A percentile compares a stretch with the other conserved stretches of the same genome.
These are phyloP conservation scores for Pleurostoma richardsiae DNA, from an alignment of 2,329 filamentous ascomycete species.

Conservation along the genomic window DNA sequence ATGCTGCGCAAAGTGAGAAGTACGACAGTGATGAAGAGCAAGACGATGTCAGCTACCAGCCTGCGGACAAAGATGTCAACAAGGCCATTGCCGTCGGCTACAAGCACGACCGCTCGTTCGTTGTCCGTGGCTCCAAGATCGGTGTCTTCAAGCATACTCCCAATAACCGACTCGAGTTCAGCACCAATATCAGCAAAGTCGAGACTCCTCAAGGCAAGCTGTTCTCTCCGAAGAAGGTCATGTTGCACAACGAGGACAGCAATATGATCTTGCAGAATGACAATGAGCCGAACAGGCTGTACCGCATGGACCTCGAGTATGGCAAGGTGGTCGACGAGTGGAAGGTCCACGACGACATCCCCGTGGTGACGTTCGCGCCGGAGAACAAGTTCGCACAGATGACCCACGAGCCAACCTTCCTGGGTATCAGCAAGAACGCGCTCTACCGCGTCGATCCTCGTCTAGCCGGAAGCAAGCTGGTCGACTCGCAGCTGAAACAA, in stretches of 20 bases:
- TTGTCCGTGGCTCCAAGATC: constrained; percentile 95
- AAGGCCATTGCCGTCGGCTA: constrained; percentile 96
- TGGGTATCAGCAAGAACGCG: constrained; percentile 88
- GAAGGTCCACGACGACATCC: constrained; percentile 96
- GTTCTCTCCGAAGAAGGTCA: constrained; percentile 94
- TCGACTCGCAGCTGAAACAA: constrained; percentile 89
- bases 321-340: constrained; percentile 98
- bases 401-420: constrained; percentile 90
- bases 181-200: constrained; percentile 95
- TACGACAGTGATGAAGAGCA: constrained; percentile 60
- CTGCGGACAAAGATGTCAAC: constrained; percentile 68
- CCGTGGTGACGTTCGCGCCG: constrained; percentile 84
- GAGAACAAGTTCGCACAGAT: constrained; percentile 98
- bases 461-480: constrained; percentile 83
- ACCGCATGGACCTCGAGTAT: constrained; percentile 96
- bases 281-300: constrained; percentile 82
- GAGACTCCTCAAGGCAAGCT: constrained; percentile 80
- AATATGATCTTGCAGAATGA: constrained; percentile 86
- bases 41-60: constrained; percentile 71
- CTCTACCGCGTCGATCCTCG: constrained; percentile 93
- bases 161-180: constrained; percentile 90
- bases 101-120: constrained; percentile 94
- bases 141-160: constrained; percentile 96
- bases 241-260: constrained; percentile 86
- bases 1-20: constrained; percentile 50